Conservation (phyloP, 805 yeast species). For the Ogataea methylovora region DNA sequence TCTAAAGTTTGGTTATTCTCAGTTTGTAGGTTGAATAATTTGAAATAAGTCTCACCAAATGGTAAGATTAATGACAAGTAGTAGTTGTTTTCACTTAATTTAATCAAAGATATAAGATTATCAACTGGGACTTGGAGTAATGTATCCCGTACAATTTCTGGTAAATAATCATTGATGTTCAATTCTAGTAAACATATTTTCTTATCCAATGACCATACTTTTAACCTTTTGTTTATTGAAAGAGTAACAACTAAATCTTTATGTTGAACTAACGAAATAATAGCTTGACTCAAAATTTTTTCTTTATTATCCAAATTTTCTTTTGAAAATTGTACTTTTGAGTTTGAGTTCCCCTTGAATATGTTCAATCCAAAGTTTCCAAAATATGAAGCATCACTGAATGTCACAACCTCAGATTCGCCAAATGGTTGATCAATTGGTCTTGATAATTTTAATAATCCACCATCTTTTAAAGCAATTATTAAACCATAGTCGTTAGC, state of each 20-base stretch:
- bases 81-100: conserved; percentile 1
- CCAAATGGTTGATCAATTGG: conserved; percentile 4
- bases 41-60: conserved; percentile 14
- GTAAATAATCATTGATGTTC: conserved; percentile 15
- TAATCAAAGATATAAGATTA: conserved; percentile 2
- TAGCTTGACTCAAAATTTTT: conserved; percentile 17
- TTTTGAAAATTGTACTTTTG: background rate
- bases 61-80: conserved; percentile 19
- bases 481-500: conserved; percentile 38
- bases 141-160: conserved; percentile 5
- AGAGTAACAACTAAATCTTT: conserved; percentile 29
- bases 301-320: conserved; percentile 5
- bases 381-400: conserved; percentile 46
- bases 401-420: conserved; percentile 24
- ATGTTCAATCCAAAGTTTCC: conserved; percentile 22
- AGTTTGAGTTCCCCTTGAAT: conserved; percentile 9
- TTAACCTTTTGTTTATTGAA: conserved; percentile 45
- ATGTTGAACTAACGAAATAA: conserved; percentile 10
- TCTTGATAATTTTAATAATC: conserved; percentile 50
- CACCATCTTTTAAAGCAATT: conserved; percentile 71
- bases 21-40: conserved; percentile 12
- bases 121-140: conserved; percentile 8
- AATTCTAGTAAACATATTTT: conserved; percentile 17
- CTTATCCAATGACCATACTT: conserved; percentile 50
- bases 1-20: background rate